Evolutionary conservation across 2,329 filamentous ascomycete genomes (phyloP), one percentile per base, ranked within the genome.

Genomic region (Monilinia fructigena): DNA sequence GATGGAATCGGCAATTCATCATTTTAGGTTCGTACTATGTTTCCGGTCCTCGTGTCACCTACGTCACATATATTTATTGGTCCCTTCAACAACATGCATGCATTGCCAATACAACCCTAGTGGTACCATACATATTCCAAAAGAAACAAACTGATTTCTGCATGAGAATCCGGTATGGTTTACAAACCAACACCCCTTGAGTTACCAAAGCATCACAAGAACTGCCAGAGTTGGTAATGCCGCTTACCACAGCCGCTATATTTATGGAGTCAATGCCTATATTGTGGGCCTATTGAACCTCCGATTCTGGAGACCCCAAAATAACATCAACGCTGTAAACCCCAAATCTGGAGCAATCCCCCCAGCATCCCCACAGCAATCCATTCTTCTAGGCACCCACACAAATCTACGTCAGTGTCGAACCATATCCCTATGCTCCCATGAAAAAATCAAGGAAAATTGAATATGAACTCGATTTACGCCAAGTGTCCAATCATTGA

Each of bases 271-370:
- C 1, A 3, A 14, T 48, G 23, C 42, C 56, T 28, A 50, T 45
- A 60, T 50, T 38, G 45, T 60, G 58, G 45, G 31, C 28, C 28
- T 18, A 23, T 50, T 31, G 7, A 12, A 23, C 16, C n/a, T 48
- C 18, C 35, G 3, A n/a, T 23, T 60, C 58, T 60, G 58, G 58
- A 38, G 58, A 60, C 58, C 58, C 58, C 58, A 60, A 60, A 50
- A 12, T 45, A 60, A 50, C 8, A 50, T 60, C 31, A n/a, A 38
- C 45, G 6, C 45, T 50, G 8, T 38, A 45, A 38, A 50, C 16
- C 45, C 45, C 35, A 50, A 60, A 23, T 48, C 28, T 50, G 45
- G 58, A 60, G 45, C 28, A 38, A 35, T 26, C 14, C 28, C 28
- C 28, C 23, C 20, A 10, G 26, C n/a, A 60, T 50, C 28, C 28